These are phyloP conservation scores for Colletotrichum chlorophyti DNA, from an alignment of 2,329 filamentous ascomycete genomes.

Conservation along the genomic window DNA sequence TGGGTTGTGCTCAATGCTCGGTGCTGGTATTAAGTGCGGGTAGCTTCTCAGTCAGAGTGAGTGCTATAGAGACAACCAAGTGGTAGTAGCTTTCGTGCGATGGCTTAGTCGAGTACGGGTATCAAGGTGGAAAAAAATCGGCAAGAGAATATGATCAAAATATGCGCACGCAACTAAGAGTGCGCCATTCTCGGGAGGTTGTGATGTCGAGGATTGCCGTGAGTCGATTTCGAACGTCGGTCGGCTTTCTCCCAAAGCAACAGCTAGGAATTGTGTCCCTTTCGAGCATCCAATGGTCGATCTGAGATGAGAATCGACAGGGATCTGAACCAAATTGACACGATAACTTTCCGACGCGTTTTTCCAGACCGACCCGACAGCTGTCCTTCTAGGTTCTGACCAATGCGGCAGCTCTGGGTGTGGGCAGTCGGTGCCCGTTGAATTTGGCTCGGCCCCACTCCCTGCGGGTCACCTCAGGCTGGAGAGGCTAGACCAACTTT, in stretches of 20 bases:
- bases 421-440: neutral
- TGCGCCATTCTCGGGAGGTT: constrained; percentile 21
- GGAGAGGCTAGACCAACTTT: neutral
- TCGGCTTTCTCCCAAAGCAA: constrained; percentile 7
- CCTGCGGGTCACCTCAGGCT: neutral
- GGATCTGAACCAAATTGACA: constrained; percentile 30
- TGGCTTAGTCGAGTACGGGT: neutral
- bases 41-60: constrained; percentile 6
- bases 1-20: neutral
- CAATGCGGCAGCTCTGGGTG: constrained; percentile 5
- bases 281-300: constrained; percentile 14
- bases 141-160: neutral
- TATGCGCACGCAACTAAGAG: constrained; percentile 21
- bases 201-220: neutral
- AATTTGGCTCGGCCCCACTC: neutral
- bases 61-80: neutral
- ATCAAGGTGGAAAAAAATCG: neutral
- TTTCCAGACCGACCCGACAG: constrained; percentile 21
- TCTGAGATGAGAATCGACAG: constrained; percentile 22
- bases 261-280: constrained; percentile 26
- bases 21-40: constrained; percentile 11
- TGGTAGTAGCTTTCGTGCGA: constrained; percentile 16
- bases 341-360: constrained; percentile 31
- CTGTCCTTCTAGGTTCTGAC: neutral
- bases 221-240: neutral